phyloP scores from a whole-genome alignment of 352 stramenopile species.

The Globisporangium paroecandrum region DNA sequence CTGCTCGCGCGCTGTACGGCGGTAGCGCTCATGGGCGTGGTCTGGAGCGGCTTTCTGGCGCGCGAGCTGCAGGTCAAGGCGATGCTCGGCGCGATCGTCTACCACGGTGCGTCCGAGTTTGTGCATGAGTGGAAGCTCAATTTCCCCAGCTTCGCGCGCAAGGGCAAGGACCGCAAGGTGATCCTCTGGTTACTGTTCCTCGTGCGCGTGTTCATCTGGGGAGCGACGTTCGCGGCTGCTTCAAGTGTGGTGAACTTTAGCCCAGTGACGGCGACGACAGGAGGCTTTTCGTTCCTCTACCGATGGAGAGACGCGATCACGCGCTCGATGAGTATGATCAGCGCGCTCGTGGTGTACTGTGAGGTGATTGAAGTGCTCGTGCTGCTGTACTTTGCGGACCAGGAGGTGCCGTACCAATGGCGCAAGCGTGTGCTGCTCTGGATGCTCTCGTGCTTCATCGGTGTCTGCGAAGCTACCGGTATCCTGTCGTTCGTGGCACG shows the following conservation, averaged over 20 bases:
- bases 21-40: slow-evolving; percentile 29
- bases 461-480: slow-evolving; percentile 24
- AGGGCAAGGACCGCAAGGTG: slow-evolving; percentile 28
- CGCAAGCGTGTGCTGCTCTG: slow-evolving; percentile 38
- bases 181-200: slow-evolving; percentile 54
- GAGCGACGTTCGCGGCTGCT: slow-evolving; percentile 35
- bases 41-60: slow-evolving; percentile 35
- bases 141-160: slow-evolving; percentile 37
- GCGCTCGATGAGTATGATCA: slow-evolving; percentile 3
- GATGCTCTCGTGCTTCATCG: slow-evolving; percentile 27
- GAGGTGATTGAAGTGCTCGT: slow-evolving; percentile 52
- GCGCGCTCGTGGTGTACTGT: slow-evolving; percentile 30
- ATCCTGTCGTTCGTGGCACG: slow-evolving; percentile 21
- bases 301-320: not conserved
- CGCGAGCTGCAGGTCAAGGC: slow-evolving; percentile 41
- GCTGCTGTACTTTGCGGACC: slow-evolving; percentile 53
- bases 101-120: slow-evolving; percentile 38
- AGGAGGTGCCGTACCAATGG: slow-evolving; percentile 41
- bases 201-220: slow-evolving; percentile 65
- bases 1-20: slow-evolving; percentile 41
- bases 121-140: slow-evolving; percentile 29
- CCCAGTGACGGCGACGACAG: not conserved
- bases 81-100: slow-evolving; percentile 36
- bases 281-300: not conserved
- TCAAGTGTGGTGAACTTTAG: not conserved